These are phyloP conservation scores for Coemansia erecta DNA, from an alignment of 192 early-diverging fungal genomes.

Conservation along the genomic window DNA sequence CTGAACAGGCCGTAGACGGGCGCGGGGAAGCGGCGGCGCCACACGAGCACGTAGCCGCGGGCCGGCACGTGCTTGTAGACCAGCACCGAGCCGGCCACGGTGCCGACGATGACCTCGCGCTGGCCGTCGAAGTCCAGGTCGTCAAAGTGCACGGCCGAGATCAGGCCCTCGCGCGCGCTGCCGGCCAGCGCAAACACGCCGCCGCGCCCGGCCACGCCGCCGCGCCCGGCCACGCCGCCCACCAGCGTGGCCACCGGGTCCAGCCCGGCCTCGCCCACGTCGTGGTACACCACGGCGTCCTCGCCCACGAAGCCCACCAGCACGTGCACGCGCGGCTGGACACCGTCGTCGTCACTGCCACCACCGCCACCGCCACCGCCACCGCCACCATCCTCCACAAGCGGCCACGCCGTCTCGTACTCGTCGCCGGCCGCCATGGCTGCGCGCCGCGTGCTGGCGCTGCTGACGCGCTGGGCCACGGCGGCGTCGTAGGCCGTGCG, in stretches of 20 bases:
- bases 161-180: conserved; percentile 40
- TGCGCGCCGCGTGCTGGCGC: background rate
- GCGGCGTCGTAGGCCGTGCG: conserved; percentile 39
- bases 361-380: conserved; percentile 4
- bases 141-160: conserved; percentile 49
- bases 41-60: conserved; percentile 43
- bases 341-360: background rate
- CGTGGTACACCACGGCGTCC: conserved; percentile 50
- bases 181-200: conserved; percentile 45
- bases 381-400: too few relatives aligned
- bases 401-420: conserved; percentile 38
- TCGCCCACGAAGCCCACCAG: conserved; percentile 50
- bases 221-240: conserved; percentile 27
- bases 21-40: conserved; percentile 48
- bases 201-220: conserved; percentile 30
- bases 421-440: conserved; percentile 22
- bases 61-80: conserved; percentile 42
- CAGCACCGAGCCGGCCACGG: conserved; percentile 43
- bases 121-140: conserved; percentile 40
- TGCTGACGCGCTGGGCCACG: conserved; percentile 18
- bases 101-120: conserved; percentile 47
- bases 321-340: conserved; percentile 34
- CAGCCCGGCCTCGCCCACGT: conserved; percentile 43
- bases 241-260: conserved; percentile 52
- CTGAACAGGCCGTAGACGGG: conserved; percentile 47